Evolutionary conservation across 1,139 yeast genomes (phyloP).

Genomic region (Debaryomyces robertsiae): DNA sequence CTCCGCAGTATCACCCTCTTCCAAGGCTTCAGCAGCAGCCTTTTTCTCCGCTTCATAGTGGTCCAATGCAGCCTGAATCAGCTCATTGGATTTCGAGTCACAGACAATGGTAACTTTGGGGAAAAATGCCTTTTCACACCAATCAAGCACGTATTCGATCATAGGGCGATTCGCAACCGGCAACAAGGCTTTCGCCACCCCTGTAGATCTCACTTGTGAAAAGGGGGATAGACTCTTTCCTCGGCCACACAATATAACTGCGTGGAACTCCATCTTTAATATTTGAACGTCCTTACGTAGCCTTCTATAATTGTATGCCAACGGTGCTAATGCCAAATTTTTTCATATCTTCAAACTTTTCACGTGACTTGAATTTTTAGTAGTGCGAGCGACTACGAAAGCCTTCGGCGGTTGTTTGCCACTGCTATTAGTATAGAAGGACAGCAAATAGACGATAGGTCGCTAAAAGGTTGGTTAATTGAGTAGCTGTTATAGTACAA

Average conservation of each 20-base stretch:
- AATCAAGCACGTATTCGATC: slow-evolving; percentile 82
- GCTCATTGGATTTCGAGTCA: slow-evolving; percentile 29
- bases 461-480: not conserved
- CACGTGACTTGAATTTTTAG: slow-evolving; percentile 9
- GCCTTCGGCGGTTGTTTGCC: slow-evolving; percentile 10
- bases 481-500: not conserved
- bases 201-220: slow-evolving; percentile 58
- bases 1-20: slow-evolving; percentile 13
- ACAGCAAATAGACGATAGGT: too few relatives aligned
- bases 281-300: not conserved
- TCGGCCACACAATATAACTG: slow-evolving; percentile 83
- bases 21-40: slow-evolving; percentile 14
- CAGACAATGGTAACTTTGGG: slow-evolving; percentile 50
- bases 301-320: not conserved
- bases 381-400: slow-evolving; percentile 7
- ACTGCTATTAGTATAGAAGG: slow-evolving; percentile 8
- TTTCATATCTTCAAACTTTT: slow-evolving; percentile 9
- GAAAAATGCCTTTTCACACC: slow-evolving; percentile 90
- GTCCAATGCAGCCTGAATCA: slow-evolving; percentile 45
- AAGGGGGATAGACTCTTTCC: slow-evolving; percentile 77
- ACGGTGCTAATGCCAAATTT: slow-evolving; percentile 1
- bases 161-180: slow-evolving; percentile 93
- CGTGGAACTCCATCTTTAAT: slow-evolving; percentile 80
- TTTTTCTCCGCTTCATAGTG: slow-evolving; percentile 40
- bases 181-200: slow-evolving; percentile 77